Percentiles rank a stretch among this genome's conserved stretches.
These are phyloP conservation scores for Solanum okadae DNA, from an alignment of 257 asterid genomes.

Conservation along the genomic window DNA sequence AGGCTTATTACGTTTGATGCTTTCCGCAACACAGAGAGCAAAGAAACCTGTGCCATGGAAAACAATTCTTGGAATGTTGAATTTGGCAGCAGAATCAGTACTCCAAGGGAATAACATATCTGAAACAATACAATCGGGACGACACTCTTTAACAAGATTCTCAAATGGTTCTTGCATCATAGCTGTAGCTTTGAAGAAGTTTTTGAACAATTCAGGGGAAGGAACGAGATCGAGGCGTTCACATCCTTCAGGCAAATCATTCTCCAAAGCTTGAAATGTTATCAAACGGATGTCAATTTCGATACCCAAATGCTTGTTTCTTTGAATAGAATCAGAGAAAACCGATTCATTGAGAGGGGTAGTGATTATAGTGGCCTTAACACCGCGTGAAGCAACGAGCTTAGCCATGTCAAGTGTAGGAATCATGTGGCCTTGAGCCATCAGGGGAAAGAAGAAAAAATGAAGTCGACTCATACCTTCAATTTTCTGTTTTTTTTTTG, in stretches of 20 bases:
- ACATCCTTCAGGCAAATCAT: conserved; percentile 25
- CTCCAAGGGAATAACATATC: conserved; percentile 51
- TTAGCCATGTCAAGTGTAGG: conserved; percentile 58
- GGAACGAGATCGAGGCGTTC: conserved; percentile 22
- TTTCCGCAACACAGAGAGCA: conserved; percentile 13
- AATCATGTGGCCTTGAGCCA: conserved; percentile 60
- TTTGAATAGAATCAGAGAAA: conserved; percentile 10
- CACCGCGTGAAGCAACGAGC: conserved; percentile 35
- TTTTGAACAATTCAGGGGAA: background rate
- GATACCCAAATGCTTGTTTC: conserved; percentile 15
- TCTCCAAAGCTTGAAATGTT: conserved; percentile 25
- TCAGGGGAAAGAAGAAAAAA: conserved; percentile 24
- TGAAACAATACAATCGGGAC: conserved; percentile 26
- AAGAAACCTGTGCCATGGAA: conserved; percentile 34
- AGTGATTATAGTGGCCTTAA: conserved; percentile 36
- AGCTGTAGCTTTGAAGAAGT: conserved; percentile 8
- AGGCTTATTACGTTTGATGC: conserved; percentile 23
- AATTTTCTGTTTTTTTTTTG: background rate
- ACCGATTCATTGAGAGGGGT: conserved; percentile 13
- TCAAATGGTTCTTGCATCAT: conserved; percentile 33
- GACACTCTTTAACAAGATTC: conserved; percentile 10
- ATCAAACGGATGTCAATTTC: conserved; percentile 16
- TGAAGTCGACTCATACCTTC: conserved; percentile 16
- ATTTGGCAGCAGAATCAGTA: conserved; percentile 21
- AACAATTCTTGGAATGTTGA: conserved; percentile 34